Base-by-base conservation (phyloP, 805 yeast species). In the Isabelozyma gotoi region DNA sequence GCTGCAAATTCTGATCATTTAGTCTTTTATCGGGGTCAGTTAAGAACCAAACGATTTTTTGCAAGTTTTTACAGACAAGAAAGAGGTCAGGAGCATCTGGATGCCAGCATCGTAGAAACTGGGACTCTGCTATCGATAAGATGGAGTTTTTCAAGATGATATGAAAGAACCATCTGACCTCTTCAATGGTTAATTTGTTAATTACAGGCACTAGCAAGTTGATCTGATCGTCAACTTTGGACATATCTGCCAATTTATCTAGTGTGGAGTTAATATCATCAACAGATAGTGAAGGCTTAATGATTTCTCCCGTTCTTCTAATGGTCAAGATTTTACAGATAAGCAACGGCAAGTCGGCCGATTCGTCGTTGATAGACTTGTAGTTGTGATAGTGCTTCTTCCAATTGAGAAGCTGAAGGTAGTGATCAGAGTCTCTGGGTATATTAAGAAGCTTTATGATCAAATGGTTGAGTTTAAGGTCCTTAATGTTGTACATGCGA, bases 21-120 rank as follows among this genome's bases (percentile, higher is more conserved):
- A 86, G 61, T 35, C 82, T 59, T 12, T 53, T 47, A 1, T 51
- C 47, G 0, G 82, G 81, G 51, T 85, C 84, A 42, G 67, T 58
- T 6, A 89, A 65, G 41, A 72, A 78, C 57, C 74, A 68, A 47
- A 89, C 81, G 1, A 87, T 83, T 7, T 74, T 65, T 47, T 79
- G 73, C 38, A 90, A 60, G 53, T 81, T 80, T 42, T 81, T 80
- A 3, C 89, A 85, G 5, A 86, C 81, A 45, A 82, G 79, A 47
- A 74, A 80, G 19, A 87, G 75, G 3, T 73, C 74, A 7, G 73
- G 67, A 0, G 95, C 92, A 59, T 88, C 91, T 0, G 90, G 89
- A 60, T 89, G 95, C 88, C 91, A 90, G 20, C 65, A 52, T 4
- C 62, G 53, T 39, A 89, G 65, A 43, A 89, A 73, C 10, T 73